Base-by-base conservation (phyloP, 2,329 filamentous ascomycete species). In the Colletotrichum sp. region DNA sequence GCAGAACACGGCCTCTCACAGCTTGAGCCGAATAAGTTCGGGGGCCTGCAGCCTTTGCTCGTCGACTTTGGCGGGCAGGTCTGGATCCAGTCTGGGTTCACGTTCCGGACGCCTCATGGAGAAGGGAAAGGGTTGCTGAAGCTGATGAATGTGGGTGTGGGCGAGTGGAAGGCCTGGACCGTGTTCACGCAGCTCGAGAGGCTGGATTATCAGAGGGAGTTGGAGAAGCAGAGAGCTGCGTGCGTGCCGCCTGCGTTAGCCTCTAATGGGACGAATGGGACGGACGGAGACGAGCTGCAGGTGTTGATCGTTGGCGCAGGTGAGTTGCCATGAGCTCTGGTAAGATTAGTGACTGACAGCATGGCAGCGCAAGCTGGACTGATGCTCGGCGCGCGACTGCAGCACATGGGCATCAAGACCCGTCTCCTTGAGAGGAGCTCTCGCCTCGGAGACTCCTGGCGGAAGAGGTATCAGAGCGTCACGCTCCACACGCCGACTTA, bases 401-500 rank as follows among this genome's bases (percentile, higher is more conserved):
- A 81, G 15, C 74, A 81, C 7, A 75, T 84, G 52, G 79, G 80
- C 9, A 75, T 84, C 32, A 67, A 76, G 2, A 77, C 80, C 66
- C 79, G 89, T 21, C 81, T 90, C 34, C 79, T 90, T 16, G 88
- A 90, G 67, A 84, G 84, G 67, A 85, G 86, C 52, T 80, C 84
- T 18, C 81, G 85, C 1, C 81, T 90, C 12, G 88, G 88, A 6
- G 88, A 89, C 75, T 88, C 87, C 66, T 90, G 88, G 88, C 81
- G 87, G 5, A 83, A 86, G 18, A 84, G 89, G n/a, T 90, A 90
- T 75, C 82, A 85, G 28, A 78, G 57, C 18, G 64, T 78, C 43
- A 76, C 65, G 12, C 66, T 77, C 10, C 71, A 81, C 74, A 81
- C 80, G 8, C 79, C 79, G 12, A 79, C 68, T 8, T 79, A 77